Evolutionary conservation across 2,329 filamentous ascomycete genomes (phyloP).

Genomic region (Mollisia scopiformis): DNA sequence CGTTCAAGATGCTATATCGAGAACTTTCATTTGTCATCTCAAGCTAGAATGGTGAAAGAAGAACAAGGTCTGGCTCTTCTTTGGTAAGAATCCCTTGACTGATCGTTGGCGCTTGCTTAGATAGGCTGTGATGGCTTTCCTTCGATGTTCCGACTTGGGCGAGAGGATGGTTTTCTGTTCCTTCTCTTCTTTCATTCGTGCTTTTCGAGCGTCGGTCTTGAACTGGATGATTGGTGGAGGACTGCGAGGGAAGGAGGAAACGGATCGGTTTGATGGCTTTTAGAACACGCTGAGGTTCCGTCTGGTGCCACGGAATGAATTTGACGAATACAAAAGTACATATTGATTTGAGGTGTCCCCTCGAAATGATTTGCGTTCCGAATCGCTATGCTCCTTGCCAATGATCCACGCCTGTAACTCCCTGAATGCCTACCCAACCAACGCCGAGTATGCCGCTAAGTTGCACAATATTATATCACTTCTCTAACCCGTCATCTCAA

Average conservation of each 20-base stretch:
- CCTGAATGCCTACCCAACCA: constrained; percentile 10
- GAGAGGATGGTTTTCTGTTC: constrained; percentile 12
- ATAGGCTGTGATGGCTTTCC: constrained; percentile 45
- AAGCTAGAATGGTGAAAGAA: constrained; percentile 4
- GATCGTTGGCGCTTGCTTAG: constrained; percentile 39
- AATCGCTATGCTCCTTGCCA: background rate
- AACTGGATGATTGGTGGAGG: constrained; percentile 12
- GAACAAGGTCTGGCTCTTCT: constrained; percentile 17
- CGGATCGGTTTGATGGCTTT: background rate
- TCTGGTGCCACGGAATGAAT: constrained; percentile 2
- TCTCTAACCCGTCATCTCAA: background rate
- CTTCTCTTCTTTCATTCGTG: constrained; percentile 27
- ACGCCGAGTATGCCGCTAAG: constrained; percentile 35
- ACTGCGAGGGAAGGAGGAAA: background rate
- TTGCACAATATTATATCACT: constrained; percentile 15
- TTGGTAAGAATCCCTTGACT: constrained; percentile 32
- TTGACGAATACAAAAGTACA: background rate
- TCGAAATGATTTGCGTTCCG: background rate
- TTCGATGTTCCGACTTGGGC: constrained; percentile 15
- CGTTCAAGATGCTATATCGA: constrained; percentile 6
- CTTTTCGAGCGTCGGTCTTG: constrained; percentile 13
- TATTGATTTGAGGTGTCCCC: background rate
- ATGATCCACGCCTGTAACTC: constrained; percentile 2
- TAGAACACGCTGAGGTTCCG: background rate
- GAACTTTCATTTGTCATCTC: constrained; percentile 10